These are phyloP conservation scores for Wickerhamomyces queroliae DNA, from an alignment of 805 yeast genomes.

Conservation along the genomic window DNA sequence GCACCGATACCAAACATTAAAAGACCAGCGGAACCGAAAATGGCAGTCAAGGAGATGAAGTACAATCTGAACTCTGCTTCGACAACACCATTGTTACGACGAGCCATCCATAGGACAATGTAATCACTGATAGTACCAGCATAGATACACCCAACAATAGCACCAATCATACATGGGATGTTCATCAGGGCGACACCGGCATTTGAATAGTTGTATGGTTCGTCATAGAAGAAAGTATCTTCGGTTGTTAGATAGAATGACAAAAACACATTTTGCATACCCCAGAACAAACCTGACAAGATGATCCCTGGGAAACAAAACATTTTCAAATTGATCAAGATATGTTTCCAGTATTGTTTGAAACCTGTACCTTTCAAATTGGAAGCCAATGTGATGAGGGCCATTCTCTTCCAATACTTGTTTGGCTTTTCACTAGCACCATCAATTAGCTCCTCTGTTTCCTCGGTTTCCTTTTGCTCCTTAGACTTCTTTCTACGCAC, in stretches of 20 bases:
- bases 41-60: slow-evolving; percentile 47
- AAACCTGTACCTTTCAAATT: slow-evolving; percentile 60
- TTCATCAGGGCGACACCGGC: slow-evolving; percentile 73
- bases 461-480: slow-evolving; percentile 1
- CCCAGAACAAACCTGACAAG: slow-evolving; percentile 72
- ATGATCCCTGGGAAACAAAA: slow-evolving; percentile 61
- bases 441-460: slow-evolving; percentile 24
- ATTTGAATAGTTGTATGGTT: slow-evolving; percentile 62
- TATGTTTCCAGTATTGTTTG: slow-evolving; percentile 54
- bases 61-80: slow-evolving; percentile 64
- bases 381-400: slow-evolving; percentile 48
- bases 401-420: slow-evolving; percentile 41
- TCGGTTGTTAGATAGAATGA: slow-evolving; percentile 72
- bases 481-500: slow-evolving; percentile 1
- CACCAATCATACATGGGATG: slow-evolving; percentile 63
- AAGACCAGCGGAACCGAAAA: slow-evolving; percentile 57
- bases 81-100: slow-evolving; percentile 50
- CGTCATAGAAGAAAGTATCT: slow-evolving; percentile 58
- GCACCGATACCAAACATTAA: slow-evolving; percentile 65
- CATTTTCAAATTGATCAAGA: slow-evolving; percentile 46
- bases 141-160: slow-evolving; percentile 57
- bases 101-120: slow-evolving; percentile 57
- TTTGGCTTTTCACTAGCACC: slow-evolving; percentile 36
- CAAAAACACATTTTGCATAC: slow-evolving; percentile 70
- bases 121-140: slow-evolving; percentile 58